A percentile compares a stretch with the other conserved stretches of the same genome.
Evolutionary conservation across 257 asterid genomes (phyloP).

Genomic region (Nemophila menziesii): DNA sequence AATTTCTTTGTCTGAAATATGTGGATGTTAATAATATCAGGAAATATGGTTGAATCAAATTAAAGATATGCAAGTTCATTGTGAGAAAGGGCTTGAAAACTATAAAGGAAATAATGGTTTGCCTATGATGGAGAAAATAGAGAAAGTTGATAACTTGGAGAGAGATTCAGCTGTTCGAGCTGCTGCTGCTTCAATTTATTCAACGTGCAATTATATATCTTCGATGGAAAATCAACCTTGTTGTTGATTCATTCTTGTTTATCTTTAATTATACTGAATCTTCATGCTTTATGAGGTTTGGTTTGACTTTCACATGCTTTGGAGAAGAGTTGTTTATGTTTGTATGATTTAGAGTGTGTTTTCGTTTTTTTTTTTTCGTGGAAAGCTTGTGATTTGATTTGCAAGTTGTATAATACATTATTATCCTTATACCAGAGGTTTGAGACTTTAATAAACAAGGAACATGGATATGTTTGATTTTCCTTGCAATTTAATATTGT

Average conservation of each 20-base stretch:
- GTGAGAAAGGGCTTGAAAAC: slow-evolving; percentile 53
- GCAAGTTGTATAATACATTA: too few relatives aligned
- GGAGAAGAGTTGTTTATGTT: not conserved
- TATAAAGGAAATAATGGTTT: slow-evolving; percentile 17
- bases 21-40: slow-evolving; percentile 25
- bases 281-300: not conserved
- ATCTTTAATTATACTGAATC: slow-evolving; percentile 8
- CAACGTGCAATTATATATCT: slow-evolving; percentile 69
- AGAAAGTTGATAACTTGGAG: slow-evolving; percentile 30
- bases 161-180: slow-evolving; percentile 59
- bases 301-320: not conserved
- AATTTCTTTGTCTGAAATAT: too few relatives aligned
- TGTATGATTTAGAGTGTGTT: too few relatives aligned
- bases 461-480: too few relatives aligned
- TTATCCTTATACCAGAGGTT: too few relatives aligned
- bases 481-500: too few relatives aligned
- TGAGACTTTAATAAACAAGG: too few relatives aligned
- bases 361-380: too few relatives aligned
- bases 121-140: slow-evolving; percentile 17
- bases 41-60: slow-evolving; percentile 83
- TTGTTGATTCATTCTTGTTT: slow-evolving; percentile 20
- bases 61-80: slow-evolving; percentile 72
- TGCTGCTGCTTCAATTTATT: slow-evolving; percentile 91
- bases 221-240: slow-evolving; percentile 45
- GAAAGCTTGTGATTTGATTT: too few relatives aligned